phyloP scores from a whole-genome alignment of 345 rosid genomes.

The Eucalyptus curtisii region DNA sequence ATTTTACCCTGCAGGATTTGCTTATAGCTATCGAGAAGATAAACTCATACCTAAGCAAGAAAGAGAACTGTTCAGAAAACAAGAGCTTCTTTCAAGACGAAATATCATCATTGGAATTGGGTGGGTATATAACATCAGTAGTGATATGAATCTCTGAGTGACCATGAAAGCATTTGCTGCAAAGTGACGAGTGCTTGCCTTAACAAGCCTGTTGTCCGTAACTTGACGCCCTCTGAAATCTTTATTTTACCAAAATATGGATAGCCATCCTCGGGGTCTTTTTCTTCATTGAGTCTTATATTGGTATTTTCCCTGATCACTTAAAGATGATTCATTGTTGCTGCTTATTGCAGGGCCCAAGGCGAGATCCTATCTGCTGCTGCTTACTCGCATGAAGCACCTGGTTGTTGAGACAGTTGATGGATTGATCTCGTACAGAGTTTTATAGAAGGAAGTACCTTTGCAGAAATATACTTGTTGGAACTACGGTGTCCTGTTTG shows the following conservation, averaged over 20 bases:
- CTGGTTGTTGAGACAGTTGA: conserved; percentile 51
- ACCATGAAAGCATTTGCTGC: not conserved
- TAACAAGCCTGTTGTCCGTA: not conserved
- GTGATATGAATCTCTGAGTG: not conserved
- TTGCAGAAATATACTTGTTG: not conserved
- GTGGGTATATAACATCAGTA: conserved; percentile 10
- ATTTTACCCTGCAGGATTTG: conserved; percentile 45
- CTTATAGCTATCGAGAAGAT: conserved; percentile 58
- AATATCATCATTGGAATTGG: conserved; percentile 50
- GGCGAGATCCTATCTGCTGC: conserved; percentile 48
- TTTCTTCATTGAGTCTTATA: not conserved
- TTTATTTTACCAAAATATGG: not conserved
- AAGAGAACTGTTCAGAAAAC: conserved; percentile 20
- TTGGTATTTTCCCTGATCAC: not conserved
- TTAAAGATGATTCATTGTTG: not conserved
- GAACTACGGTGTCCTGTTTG: fast-evolving
- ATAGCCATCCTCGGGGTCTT: not conserved
- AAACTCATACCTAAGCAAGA: conserved; percentile 37
- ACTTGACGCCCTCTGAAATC: not conserved
- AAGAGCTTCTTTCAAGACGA: conserved; percentile 52
- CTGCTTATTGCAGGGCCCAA: conserved; percentile 35
- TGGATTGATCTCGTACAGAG: conserved; percentile 43
- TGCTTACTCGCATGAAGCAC: conserved; percentile 52
- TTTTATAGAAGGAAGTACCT: not conserved
- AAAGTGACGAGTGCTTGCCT: not conserved